Evolutionary conservation across 2,329 filamentous ascomycete species (phyloP).

Genomic region (Diplodia scrobiculata): DNA sequence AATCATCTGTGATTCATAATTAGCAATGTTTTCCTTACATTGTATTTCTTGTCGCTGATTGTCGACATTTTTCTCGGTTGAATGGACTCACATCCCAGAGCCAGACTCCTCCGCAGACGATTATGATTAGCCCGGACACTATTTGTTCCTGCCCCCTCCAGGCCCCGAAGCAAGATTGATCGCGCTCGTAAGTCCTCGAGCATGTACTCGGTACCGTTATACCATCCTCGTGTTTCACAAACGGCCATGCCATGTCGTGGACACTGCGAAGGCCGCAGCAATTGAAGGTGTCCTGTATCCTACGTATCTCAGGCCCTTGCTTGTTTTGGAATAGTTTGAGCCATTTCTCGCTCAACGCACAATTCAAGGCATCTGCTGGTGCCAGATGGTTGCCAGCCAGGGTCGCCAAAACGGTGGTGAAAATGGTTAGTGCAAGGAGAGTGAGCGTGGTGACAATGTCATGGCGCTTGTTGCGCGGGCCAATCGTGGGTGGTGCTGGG

Average conservation of each 20-base stretch:
- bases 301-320: constrained; percentile 53
- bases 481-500: not conserved
- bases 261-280: constrained; percentile 65
- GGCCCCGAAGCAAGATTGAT: constrained; percentile 51
- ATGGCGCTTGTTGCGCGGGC: not conserved
- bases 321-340: constrained; percentile 52
- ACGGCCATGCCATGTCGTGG: constrained; percentile 62
- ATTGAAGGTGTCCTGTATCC: constrained; percentile 62
- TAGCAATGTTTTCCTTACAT: not conserved
- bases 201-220: constrained; percentile 44
- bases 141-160: constrained; percentile 57
- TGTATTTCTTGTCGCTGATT: not conserved
- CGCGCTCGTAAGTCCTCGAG: constrained; percentile 48
- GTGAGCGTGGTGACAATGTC: constrained; percentile 30
- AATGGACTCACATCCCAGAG: constrained; percentile 55
- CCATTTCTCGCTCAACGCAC: constrained; percentile 59
- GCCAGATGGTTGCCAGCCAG: constrained; percentile 41
- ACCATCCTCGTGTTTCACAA: constrained; percentile 40
- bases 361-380: constrained; percentile 41
- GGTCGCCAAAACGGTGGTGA: constrained; percentile 44
- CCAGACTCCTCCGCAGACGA: constrained; percentile 56
- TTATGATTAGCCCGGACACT: constrained; percentile 56
- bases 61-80: not conserved
- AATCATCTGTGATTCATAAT: constrained; percentile 5
- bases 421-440: constrained; percentile 36